Conservation (phyloP, 1,284 basidiomycete species). For the Bondarzewia mesenterica region DNA sequence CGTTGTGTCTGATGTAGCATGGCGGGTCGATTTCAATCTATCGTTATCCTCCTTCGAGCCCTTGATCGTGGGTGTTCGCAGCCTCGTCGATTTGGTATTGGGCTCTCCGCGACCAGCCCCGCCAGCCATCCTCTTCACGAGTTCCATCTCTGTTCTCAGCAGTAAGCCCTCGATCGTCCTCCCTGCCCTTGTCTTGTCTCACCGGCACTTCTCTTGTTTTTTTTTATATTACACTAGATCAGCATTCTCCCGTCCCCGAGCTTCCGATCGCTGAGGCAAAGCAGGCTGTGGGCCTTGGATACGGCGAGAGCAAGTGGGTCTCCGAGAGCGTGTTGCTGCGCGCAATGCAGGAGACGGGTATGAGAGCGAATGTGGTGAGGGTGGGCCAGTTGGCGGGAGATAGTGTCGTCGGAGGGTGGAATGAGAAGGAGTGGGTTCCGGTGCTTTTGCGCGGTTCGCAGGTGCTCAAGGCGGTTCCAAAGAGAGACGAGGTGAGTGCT, state of each 20-base stretch:
- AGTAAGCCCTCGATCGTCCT: neutral
- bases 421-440: too few species aligned
- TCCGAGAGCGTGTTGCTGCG: conserved; percentile 23
- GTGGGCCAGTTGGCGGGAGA: too few species aligned
- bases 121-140: conserved; percentile 7
- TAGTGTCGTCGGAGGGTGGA: too few species aligned
- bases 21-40: conserved; percentile 11
- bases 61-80: too few species aligned
- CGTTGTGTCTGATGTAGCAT: conserved; percentile 16
- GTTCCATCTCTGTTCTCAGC: conserved; percentile 20
- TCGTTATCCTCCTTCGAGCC: too few species aligned
- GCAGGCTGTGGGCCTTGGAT: conserved; percentile 25
- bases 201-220: neutral
- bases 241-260: neutral
- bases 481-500: conserved; percentile 1
- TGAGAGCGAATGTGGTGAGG: too few species aligned
- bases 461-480: neutral
- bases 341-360: too few species aligned
- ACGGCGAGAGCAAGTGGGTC: conserved; percentile 32
- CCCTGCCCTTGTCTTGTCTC: neutral
- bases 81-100: conserved; percentile 2
- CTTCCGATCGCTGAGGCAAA: conserved; percentile 8
- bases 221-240: neutral
- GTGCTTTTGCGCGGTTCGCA: too few species aligned
- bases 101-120: neutral